Conservation (phyloP, 179 eudicot genomes). For the Drosera spatulata region DNA sequence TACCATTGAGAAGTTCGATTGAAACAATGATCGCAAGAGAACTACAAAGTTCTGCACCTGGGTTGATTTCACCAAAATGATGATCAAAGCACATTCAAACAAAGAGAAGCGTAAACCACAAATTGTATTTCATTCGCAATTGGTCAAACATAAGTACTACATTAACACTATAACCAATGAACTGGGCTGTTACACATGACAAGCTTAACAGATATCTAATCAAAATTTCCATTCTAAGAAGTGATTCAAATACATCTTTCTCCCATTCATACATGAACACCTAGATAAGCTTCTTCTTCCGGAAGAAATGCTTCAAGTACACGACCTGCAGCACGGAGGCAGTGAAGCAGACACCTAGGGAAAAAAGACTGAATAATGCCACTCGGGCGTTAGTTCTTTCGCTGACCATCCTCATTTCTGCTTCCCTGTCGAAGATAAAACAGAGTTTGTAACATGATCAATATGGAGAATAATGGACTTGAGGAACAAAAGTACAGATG, state of each 20-base stretch:
- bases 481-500: not conserved
- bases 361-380: constrained; percentile 63
- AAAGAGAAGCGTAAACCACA: too few species aligned
- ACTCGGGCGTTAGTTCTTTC: constrained; percentile 69
- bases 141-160: too few species aligned
- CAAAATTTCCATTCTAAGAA: not conserved
- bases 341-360: constrained; percentile 59
- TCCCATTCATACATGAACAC: not conserved
- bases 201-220: too few species aligned
- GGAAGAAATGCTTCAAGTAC: constrained; percentile 65
- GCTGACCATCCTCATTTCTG: constrained; percentile 61
- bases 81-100: too few species aligned
- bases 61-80: too few species aligned
- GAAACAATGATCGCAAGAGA: too few species aligned
- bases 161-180: too few species aligned
- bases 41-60: too few species aligned
- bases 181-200: too few species aligned
- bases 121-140: too few species aligned
- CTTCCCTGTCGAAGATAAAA: constrained; percentile 38
- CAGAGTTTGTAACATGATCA: not conserved
- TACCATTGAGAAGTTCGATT: too few species aligned
- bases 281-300: constrained; percentile 74
- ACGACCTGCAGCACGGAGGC: constrained; percentile 46
- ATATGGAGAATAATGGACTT: not conserved
- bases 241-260: not conserved